These are phyloP conservation scores for Kondoa malvinella DNA, from an alignment of 768 basidiomycete species.

Conservation along the genomic window DNA sequence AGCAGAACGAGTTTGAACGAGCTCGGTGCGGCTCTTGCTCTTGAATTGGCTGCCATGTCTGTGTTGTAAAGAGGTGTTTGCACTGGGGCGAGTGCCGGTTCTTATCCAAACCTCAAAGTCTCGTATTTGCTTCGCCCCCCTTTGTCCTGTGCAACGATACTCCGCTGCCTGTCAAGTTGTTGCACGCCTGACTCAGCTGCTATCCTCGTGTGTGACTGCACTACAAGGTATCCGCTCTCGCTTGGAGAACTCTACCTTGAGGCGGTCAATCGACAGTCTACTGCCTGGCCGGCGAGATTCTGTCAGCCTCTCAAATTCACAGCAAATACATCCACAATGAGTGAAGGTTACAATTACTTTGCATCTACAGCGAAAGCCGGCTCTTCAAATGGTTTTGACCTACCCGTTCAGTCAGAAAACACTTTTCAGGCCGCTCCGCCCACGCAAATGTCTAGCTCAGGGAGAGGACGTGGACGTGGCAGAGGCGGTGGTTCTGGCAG, in stretches of 20 bases:
- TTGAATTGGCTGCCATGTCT: not conserved
- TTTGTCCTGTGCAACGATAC: not conserved
- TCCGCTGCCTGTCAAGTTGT: not conserved
- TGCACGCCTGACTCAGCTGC: not conserved
- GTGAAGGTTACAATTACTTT: not conserved
- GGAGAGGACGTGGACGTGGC: too few species aligned
- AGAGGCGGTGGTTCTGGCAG: not conserved
- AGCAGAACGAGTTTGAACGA: conserved; percentile 4
- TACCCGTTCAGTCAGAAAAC: not conserved
- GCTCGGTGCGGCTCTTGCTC: not conserved
- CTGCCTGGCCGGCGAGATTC: too few species aligned
- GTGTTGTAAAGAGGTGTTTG: too few species aligned
- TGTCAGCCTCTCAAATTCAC: not conserved
- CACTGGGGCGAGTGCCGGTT: too few species aligned
- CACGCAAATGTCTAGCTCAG: not conserved
- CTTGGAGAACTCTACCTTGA: too few species aligned
- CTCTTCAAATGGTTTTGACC: not conserved
- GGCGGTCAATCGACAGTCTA: too few species aligned
- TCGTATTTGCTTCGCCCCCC: not conserved
- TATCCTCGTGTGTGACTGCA: not conserved
- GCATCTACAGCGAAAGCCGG: not conserved
- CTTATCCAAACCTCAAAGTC: not conserved
- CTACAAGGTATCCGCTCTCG: not conserved
- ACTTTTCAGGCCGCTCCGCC: not conserved
- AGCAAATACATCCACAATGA: not conserved